Evolutionary conservation across 176 grass and related monocot genomes (phyloP), one percentile per base, ranked within the genome.

Genomic region (Carex kokanica): DNA sequence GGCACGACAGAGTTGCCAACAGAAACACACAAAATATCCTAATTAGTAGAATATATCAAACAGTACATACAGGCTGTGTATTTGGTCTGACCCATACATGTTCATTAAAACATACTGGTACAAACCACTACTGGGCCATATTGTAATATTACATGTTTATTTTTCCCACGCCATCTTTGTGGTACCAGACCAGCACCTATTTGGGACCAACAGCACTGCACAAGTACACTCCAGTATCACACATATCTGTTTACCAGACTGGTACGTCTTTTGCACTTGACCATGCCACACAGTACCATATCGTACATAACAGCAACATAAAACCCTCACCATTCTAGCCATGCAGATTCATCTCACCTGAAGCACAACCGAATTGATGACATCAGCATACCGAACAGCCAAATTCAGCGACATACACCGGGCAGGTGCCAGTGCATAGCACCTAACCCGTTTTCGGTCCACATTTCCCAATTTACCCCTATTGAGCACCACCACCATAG

Each of bases 391-490:
- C 83, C 90, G 80, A 83, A 98, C 88, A 10, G 94, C 94, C 64
- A 97, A 83, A 70, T 97, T 97, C 16, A 97, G 85, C 1, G 94
- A 97, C 94, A 97, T 92, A 58, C 94, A 97, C 81, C 94, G 85
- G 8, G 94, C 94, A 0, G 94, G 92, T 0, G 94, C 94, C 3
- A 97, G 87, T 27, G 94, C 92, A 68, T 83, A 97, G 53, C 94
- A 97, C 31, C 94, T 54, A 60, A 91, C 83, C 13, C 94, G 83
- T 16, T 21, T 86, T 84, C 94, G 85, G 0, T 88, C 78, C 1
- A 94, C 24, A 58, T 85, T 86, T 5, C 88, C 95, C 27, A 97
- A 86, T 84, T 93, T 97, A 77, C 89, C 89, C 21, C 88, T 89
- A 68, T 97, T 97, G 52, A 89, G 91, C 13, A 93, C 78, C 31